Evolutionary conservation across 2,329 filamentous ascomycete genomes (phyloP).

Genomic region (Aureobasidium sp.): DNA sequence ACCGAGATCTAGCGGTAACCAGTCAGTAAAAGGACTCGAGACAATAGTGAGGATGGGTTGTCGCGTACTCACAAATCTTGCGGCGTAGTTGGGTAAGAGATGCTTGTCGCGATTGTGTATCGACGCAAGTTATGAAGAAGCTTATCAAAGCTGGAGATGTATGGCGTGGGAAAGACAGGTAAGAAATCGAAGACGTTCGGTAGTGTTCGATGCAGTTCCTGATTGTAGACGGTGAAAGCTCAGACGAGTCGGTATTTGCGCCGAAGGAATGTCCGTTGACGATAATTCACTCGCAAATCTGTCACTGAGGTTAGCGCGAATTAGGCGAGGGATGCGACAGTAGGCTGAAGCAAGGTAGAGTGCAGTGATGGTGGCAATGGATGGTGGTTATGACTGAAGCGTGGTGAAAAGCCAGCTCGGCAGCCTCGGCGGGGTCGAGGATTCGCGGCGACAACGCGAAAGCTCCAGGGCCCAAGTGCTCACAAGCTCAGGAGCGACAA

Average conservation of each 20-base stretch:
- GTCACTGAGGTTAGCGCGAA: constrained; percentile 8
- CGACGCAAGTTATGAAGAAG: constrained; percentile 6
- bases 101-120: constrained; percentile 11
- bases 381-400: neutral
- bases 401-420: constrained; percentile 11
- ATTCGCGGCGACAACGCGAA: constrained; percentile 1
- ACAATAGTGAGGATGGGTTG: neutral
- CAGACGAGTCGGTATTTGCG: constrained; percentile 6
- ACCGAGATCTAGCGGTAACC: neutral
- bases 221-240: neutral
- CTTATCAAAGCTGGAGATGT: neutral
- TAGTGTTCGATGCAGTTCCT: constrained; percentile 11
- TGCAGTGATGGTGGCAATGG: neutral
- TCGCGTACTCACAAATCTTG: constrained; percentile 1
- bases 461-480: neutral
- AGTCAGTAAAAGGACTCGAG: neutral
- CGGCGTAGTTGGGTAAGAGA: constrained; percentile 5
- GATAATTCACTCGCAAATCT: constrained; percentile 15
- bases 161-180: constrained; percentile 6
- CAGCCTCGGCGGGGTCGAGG: constrained; percentile 9
- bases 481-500: neutral
- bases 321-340: neutral
- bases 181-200: constrained; percentile 12
- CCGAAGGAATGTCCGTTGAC: constrained; percentile 15
- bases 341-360: neutral